phyloP scores from a whole-genome alignment of 495 filamentous ascomycete species.

The Aspergillus conjunctus region DNA sequence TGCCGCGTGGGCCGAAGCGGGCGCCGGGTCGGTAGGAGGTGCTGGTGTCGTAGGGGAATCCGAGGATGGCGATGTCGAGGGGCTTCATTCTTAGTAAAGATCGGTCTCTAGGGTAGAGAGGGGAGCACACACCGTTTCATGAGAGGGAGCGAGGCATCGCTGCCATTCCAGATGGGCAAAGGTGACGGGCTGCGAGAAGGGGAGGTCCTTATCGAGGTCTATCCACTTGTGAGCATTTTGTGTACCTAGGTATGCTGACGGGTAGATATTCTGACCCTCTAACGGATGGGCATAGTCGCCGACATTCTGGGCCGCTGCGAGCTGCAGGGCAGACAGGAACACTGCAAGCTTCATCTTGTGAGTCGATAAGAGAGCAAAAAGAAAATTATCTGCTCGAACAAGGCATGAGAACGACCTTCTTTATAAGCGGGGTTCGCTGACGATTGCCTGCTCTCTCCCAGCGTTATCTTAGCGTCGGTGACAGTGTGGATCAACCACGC shows the following conservation, averaged over 20 bases:
- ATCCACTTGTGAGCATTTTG: background rate
- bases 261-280: slow-evolving; percentile 7
- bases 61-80: slow-evolving; percentile 29
- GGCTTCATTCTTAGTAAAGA: slow-evolving; percentile 9
- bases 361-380: background rate
- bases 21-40: slow-evolving; percentile 68
- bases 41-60: slow-evolving; percentile 40
- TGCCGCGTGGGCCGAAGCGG: slow-evolving; percentile 68
- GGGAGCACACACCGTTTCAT: slow-evolving; percentile 14
- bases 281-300: slow-evolving; percentile 15
- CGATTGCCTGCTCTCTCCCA: background rate
- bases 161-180: slow-evolving; percentile 32
- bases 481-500: background rate
- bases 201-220: slow-evolving; percentile 33
- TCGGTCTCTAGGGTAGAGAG: background rate
- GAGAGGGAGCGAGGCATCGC: slow-evolving; percentile 25
- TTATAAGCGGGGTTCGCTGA: background rate
- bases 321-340: background rate
- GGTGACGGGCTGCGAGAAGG: slow-evolving; percentile 32
- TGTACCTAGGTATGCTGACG: background rate
- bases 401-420: background rate
- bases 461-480: background rate
- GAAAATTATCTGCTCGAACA: background rate
- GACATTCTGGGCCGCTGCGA: slow-evolving; percentile 6
- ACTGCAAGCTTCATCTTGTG: background rate